Percentiles rank a stretch among this genome's conserved stretches.
Evolutionary conservation across 371 early-diverging fungal genomes (phyloP).

Genomic region (Lichtheimia corymbifera): DNA sequence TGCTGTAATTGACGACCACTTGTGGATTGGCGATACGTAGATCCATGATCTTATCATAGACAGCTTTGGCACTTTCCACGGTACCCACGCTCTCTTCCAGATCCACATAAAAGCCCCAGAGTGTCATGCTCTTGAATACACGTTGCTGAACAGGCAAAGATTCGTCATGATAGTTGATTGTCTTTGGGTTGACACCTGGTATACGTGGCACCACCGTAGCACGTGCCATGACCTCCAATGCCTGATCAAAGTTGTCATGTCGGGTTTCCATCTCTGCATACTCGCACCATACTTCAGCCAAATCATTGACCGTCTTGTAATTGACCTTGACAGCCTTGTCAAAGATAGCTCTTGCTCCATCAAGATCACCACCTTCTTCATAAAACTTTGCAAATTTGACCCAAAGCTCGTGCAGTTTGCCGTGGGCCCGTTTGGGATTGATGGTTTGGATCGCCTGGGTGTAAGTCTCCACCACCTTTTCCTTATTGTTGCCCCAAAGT

Average conservation of each 20-base stretch:
- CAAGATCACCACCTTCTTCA: constrained; percentile 65
- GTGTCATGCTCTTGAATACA: constrained; percentile 84
- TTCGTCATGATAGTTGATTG: constrained; percentile 65
- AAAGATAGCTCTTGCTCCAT: constrained; percentile 78
- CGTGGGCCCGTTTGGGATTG: constrained; percentile 76
- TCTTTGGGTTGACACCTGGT: constrained; percentile 35
- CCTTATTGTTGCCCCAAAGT: constrained; percentile 66
- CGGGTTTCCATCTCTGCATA: constrained; percentile 93
- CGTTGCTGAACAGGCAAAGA: constrained; percentile 78
- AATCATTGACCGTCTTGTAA: constrained; percentile 79
- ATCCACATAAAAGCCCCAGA: constrained; percentile 96
- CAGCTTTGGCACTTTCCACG: constrained; percentile 79
- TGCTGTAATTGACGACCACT: constrained; percentile 91
- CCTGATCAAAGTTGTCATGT: constrained; percentile 66
- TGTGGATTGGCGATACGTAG: constrained; percentile 95
- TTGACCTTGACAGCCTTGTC: constrained; percentile 84
- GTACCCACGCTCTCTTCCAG: constrained; percentile 92
- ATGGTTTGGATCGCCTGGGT: constrained; percentile 78
- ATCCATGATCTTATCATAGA: constrained; percentile 92
- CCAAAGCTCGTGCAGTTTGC: constrained; percentile 86
- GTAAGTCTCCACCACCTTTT: constrained; percentile 74
- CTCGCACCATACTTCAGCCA: constrained; percentile 91
- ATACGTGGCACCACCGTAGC: constrained; percentile 71
- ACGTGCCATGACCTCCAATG: constrained; percentile 75
- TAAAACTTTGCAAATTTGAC: constrained; percentile 83